A percentile compares a stretch with the other conserved stretches of the same genome.
Conservation (phyloP, 2,329 filamentous ascomycete genomes). For the Epichloe baconii region DNA sequence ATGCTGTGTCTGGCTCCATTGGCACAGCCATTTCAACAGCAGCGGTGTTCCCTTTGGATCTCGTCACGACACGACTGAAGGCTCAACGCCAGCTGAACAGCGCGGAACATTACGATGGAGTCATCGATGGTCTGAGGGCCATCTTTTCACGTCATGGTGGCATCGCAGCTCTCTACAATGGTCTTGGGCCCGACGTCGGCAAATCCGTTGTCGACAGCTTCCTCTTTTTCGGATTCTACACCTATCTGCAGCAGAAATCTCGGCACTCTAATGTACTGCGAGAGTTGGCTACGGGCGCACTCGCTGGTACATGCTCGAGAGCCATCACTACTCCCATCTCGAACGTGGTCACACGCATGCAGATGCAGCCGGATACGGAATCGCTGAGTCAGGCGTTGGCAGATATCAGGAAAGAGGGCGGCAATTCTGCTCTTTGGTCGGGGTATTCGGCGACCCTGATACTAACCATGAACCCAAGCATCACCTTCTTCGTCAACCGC, state of each 20-base stretch:
- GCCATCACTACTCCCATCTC: slow-evolving; percentile 68
- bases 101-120: slow-evolving; percentile 42
- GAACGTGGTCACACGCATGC: slow-evolving; percentile 71
- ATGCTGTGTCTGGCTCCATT: slow-evolving; percentile 66
- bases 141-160: slow-evolving; percentile 65
- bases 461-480: slow-evolving; percentile 70
- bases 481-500: slow-evolving; percentile 77
- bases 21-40: slow-evolving; percentile 71
- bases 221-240: slow-evolving; percentile 78
- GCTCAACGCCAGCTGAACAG: slow-evolving; percentile 51
- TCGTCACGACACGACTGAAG: slow-evolving; percentile 72
- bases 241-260: slow-evolving; percentile 28
- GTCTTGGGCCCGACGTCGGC: slow-evolving; percentile 47
- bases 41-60: slow-evolving; percentile 66
- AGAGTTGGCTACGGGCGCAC: slow-evolving; percentile 60
- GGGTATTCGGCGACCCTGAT: slow-evolving; percentile 73
- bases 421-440: slow-evolving; percentile 68
- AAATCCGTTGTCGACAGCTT: slow-evolving; percentile 66
- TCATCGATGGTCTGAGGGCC: slow-evolving; percentile 55
- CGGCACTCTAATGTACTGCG: slow-evolving; percentile 46
- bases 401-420: slow-evolving; percentile 55
- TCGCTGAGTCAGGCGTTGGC: slow-evolving; percentile 44
- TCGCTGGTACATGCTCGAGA: slow-evolving; percentile 63
- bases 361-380: slow-evolving; percentile 43
- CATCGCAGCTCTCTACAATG: slow-evolving; percentile 54